Conservation (phyloP, 441 rosid genomes). For the Croton laevigatus region DNA sequence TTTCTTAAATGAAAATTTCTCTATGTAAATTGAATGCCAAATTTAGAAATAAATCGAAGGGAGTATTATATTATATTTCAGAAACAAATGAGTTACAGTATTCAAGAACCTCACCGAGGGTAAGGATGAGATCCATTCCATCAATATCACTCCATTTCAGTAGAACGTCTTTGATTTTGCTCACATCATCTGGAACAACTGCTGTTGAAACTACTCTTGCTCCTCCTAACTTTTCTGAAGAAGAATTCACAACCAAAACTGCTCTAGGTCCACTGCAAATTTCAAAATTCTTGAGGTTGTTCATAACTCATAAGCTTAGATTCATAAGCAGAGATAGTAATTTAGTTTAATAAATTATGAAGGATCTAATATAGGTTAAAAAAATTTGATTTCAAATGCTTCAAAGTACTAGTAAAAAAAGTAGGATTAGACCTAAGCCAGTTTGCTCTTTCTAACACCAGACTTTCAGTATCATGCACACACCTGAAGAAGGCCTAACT, state of each 20-base stretch:
- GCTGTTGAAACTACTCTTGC: conserved; percentile 72
- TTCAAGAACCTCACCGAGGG: conserved; percentile 56
- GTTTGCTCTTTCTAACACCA: background rate
- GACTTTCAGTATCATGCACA: background rate
- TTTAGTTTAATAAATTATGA: background rate
- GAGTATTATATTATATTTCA: background rate
- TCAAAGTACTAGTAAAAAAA: background rate
- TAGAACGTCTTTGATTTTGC: conserved; percentile 62
- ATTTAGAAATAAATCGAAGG: too few relatives aligned
- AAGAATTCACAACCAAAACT: conserved; percentile 64
- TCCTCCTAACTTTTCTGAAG: conserved; percentile 82
- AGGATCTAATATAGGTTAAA: background rate
- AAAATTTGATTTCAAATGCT: background rate
- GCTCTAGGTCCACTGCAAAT: conserved; percentile 88
- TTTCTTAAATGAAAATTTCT: too few relatives aligned
- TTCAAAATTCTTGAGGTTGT: conserved; percentile 18
- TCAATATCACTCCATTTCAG: conserved; percentile 78
- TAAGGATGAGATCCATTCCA: conserved; percentile 78
- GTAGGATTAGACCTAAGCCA: background rate
- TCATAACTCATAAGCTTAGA: background rate
- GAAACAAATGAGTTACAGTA: conserved; percentile 8
- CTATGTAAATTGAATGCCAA: too few relatives aligned
- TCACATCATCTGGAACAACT: conserved; percentile 80
- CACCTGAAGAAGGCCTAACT: background rate
- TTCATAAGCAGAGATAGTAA: background rate